A percentile compares a stretch with the other conserved stretches of the same genome.
These are phyloP conservation scores for Teratosphaeria pseudoeucalypti DNA, from an alignment of 2,329 filamentous ascomycete genomes.

Conservation along the genomic window DNA sequence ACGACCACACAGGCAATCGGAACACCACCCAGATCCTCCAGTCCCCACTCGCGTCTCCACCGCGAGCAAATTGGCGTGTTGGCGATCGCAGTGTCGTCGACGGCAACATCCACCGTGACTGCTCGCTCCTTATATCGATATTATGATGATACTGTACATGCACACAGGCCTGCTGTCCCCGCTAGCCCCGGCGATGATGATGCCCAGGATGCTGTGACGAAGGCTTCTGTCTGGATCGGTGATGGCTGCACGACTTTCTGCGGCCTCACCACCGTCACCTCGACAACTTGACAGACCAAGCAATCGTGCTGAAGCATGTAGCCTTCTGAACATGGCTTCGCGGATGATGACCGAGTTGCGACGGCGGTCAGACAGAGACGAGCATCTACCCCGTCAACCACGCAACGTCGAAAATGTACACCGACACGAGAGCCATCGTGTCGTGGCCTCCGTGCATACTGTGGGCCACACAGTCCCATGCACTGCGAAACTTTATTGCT, in stretches of 20 bases:
- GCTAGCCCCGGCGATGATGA: not conserved
- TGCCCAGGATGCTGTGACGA: not conserved
- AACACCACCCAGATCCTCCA: not conserved
- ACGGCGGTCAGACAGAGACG: not conserved
- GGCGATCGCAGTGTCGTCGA: not conserved
- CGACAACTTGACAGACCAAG: not conserved
- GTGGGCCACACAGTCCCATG: not conserved
- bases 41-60: not conserved
- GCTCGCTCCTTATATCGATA: not conserved
- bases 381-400: not conserved
- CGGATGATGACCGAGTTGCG: not conserved
- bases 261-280: no score
- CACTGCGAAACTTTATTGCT: not conserved
- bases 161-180: not conserved
- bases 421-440: not conserved
- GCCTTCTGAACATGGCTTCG: not conserved
- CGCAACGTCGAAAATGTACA: not conserved
- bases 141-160: not conserved
- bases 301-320: not conserved
- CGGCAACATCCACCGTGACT: not conserved
- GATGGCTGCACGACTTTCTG: not conserved
- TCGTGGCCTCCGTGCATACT: not conserved
- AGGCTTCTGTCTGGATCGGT: not conserved
- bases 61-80: not conserved
- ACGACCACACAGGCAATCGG: not conserved